These are phyloP conservation scores for Cryptomeria japonica DNA, from an alignment of 75 land plant genomes.

Conservation along the genomic window DNA sequence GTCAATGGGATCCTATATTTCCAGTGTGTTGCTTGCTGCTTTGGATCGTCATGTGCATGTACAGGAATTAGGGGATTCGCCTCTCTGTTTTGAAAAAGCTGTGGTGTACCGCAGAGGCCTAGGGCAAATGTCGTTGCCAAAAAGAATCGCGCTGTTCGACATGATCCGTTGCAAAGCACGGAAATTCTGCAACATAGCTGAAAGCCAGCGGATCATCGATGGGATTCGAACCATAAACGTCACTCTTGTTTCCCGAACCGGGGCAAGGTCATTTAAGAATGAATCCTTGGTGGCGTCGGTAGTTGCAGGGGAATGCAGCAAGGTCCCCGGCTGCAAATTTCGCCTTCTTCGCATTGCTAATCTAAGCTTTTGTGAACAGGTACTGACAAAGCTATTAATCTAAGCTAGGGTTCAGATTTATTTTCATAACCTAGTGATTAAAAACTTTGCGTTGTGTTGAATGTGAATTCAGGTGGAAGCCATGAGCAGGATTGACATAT, in stretches of 20 bases:
- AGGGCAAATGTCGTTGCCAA: conserved; percentile 32
- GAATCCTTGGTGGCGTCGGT: conserved; percentile 27
- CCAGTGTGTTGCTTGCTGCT: conserved; percentile 22
- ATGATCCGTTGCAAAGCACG: conserved; percentile 50
- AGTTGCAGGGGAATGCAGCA: conserved; percentile 40
- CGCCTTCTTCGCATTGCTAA: conserved; percentile 19
- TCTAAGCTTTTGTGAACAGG: conserved; percentile 63
- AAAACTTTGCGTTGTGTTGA: not conserved
- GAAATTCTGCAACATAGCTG: not conserved
- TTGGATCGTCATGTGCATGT: conserved; percentile 14
- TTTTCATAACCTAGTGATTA: not conserved
- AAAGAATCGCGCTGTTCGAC: conserved; percentile 24
- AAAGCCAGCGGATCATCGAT: not conserved
- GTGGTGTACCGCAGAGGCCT: conserved; percentile 55
- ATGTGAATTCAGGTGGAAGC: conserved; percentile 52
- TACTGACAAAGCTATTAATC: too few relatives aligned
- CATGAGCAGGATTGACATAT: conserved; percentile 66
- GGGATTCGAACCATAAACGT: conserved; percentile 14
- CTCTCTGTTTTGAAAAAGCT: conserved; percentile 66
- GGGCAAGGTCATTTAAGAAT: conserved; percentile 41
- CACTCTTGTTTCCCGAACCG: conserved; percentile 42
- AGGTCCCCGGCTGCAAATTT: conserved; percentile 40
- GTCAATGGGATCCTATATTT: conserved; percentile 35
- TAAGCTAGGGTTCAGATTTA: too few relatives aligned
- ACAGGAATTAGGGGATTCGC: not conserved